Base-by-base conservation (phyloP, 192 early-diverging fungal species). In the Rhizoclosmatium sp. region DNA sequence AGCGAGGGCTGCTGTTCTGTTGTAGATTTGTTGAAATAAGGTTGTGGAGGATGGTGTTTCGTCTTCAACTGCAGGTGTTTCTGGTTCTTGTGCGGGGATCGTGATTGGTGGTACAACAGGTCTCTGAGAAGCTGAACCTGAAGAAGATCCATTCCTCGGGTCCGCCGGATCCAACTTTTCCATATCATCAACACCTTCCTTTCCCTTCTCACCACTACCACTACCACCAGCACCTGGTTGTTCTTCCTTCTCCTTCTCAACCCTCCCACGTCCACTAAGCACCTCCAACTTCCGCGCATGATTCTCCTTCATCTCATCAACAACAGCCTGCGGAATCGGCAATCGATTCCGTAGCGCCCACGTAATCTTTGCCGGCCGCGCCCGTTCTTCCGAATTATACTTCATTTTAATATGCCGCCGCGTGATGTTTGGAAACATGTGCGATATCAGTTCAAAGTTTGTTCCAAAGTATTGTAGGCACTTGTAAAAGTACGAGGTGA, bases 401-500 rank as follows among this genome's bases (percentile, higher is more conserved):
- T 77, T 77, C 2, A 68, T 4, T 64, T 77, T 77, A 3, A 77
- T 31, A 41, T 77, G 75, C 4, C 75, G 75, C 3, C 75, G 45
- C n/a, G 62, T 47, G 4, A 77, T 14, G 9, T 68, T 2, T n/a
- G 62, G 62, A 54, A 77, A 77, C 2, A 68, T 47, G 4, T 48
- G n/a, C 1, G 21, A 47, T 14, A 77, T 77, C 62, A 77, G 42
- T 16, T 40, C 48, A 68, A 77, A 77, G 45, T 77, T 65, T 16
- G 75, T 68, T 2, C 75, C 75, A 68, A 77, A 77, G 23, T 65
- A 68, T 46, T 49, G 21, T 48, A 77, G 41, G 39, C 39, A 66
- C 75, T 77, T 2, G 12, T 19, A n/a, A n/a, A n/a, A n/a, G n/a
- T n/a, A n/a, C n/a, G n/a, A n/a, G n/a, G n/a, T 31, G 31, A 31